Evolutionary conservation across 768 basidiomycete genomes (phyloP).

Genomic region (Pleurotus pulmonarius): DNA sequence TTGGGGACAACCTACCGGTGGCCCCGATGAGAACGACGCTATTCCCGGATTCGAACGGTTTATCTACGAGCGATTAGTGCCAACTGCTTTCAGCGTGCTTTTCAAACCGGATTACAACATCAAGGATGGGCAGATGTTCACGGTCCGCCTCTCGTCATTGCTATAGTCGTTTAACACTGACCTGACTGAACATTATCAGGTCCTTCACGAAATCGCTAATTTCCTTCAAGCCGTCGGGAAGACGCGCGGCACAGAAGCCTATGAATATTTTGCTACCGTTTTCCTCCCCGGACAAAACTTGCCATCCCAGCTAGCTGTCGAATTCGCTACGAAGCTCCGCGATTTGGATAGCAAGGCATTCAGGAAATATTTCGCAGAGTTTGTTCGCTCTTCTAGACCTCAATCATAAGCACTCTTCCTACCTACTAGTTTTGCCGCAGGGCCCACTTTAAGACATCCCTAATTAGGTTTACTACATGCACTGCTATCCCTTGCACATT

Average conservation of each 20-base stretch:
- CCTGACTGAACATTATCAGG: constrained; percentile 38
- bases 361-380: constrained; percentile 84
- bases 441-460: not conserved
- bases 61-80: constrained; percentile 83
- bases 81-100: constrained; percentile 78
- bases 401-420: constrained; percentile 35
- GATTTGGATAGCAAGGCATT: constrained; percentile 74
- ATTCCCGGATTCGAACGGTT: constrained; percentile 92
- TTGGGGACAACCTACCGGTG: constrained; percentile 57
- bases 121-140: constrained; percentile 82
- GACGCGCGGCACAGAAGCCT: constrained; percentile 77
- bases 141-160: constrained; percentile 45
- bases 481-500: not conserved
- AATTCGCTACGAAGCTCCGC: constrained; percentile 74
- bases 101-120: constrained; percentile 78
- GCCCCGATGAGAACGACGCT: constrained; percentile 30
- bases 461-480: not conserved
- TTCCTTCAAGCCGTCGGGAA: constrained; percentile 77
- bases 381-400: constrained; percentile 70
- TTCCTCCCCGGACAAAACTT: constrained; percentile 90
- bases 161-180: not conserved
- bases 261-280: constrained; percentile 70
- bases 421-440: not conserved
- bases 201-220: constrained; percentile 84
- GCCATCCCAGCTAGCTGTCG: constrained; percentile 71